These are phyloP conservation scores for Lizanozyma gosingica DNA, from an alignment of 1,139 yeast genomes.

Conservation along the genomic window DNA sequence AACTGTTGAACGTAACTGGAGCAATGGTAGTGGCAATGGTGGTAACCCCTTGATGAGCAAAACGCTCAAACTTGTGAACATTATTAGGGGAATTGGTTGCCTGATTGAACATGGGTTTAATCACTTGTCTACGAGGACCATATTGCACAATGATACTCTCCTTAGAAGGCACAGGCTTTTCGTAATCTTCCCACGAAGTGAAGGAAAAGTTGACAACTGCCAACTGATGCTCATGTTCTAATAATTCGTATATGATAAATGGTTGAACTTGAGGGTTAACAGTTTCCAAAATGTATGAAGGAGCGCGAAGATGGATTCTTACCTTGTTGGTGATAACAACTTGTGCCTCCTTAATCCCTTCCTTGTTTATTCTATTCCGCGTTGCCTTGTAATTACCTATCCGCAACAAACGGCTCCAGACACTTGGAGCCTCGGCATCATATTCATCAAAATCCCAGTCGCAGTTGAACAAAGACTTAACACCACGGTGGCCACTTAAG, in stretches of 20 bases:
- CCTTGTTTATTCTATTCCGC: slow-evolving; percentile 59
- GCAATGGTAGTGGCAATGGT: slow-evolving; percentile 80
- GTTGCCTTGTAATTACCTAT: slow-evolving; percentile 74
- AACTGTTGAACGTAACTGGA: slow-evolving; percentile 77
- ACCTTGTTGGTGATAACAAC: slow-evolving; percentile 61
- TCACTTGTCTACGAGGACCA: slow-evolving; percentile 85
- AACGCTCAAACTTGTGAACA: slow-evolving; percentile 80
- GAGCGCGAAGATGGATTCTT: slow-evolving; percentile 54
- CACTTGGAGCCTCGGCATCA: slow-evolving; percentile 67
- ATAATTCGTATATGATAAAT: slow-evolving; percentile 60
- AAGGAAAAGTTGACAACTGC: slow-evolving; percentile 78
- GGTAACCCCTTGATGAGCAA: slow-evolving; percentile 63
- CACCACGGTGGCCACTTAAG: slow-evolving; percentile 72
- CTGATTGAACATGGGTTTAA: slow-evolving; percentile 78
- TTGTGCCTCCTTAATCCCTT: slow-evolving; percentile 48
- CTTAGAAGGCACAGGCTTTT: slow-evolving; percentile 73
- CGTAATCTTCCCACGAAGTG: slow-evolving; percentile 83
- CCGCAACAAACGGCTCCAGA: slow-evolving; percentile 70
- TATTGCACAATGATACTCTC: slow-evolving; percentile 79
- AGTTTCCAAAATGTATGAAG: slow-evolving; percentile 37
- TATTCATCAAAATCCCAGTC: slow-evolving; percentile 84
- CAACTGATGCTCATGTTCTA: slow-evolving; percentile 79
- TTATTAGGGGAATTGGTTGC: slow-evolving; percentile 71
- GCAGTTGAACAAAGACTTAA: slow-evolving; percentile 71
- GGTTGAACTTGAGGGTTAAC: slow-evolving; percentile 37